These are phyloP conservation scores for Lichtheimia corymbifera DNA, from an alignment of 371 early-diverging fungal species.

Conservation along the genomic window DNA sequence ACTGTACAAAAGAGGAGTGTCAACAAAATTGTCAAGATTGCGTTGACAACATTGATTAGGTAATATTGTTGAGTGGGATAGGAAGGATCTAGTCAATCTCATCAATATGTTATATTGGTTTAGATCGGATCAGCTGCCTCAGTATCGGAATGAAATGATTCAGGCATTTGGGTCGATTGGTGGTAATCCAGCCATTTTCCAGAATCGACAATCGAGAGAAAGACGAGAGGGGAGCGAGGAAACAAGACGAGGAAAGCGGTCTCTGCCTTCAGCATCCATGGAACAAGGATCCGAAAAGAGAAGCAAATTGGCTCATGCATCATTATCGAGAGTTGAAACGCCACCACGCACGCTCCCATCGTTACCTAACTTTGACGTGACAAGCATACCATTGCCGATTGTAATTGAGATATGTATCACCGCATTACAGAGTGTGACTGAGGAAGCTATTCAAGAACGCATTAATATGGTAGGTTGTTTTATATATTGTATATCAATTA, in stretches of 20 bases:
- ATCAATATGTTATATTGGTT: neutral
- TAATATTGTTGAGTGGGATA: constrained; percentile 8
- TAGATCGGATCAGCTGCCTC: constrained; percentile 32
- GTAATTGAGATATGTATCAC: constrained; percentile 43
- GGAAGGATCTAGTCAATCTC: neutral
- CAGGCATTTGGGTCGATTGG: constrained; percentile 37
- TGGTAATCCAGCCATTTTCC: constrained; percentile 47
- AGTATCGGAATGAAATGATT: constrained; percentile 34
- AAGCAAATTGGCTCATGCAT: constrained; percentile 17
- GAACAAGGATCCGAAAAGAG: constrained; percentile 13
- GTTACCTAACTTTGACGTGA: constrained; percentile 38
- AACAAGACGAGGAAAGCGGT: constrained; percentile 11
- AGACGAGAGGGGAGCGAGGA: constrained; percentile 26
- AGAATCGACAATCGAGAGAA: constrained; percentile 19
- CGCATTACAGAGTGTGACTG: constrained; percentile 35
- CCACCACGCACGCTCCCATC: constrained; percentile 8
- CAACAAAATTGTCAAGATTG: constrained; percentile 41
- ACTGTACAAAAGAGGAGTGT: constrained; percentile 43
- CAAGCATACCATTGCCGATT: constrained; percentile 32
- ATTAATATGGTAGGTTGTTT: constrained; percentile 20
- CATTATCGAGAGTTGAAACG: neutral
- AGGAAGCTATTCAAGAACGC: constrained; percentile 32
- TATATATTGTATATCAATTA: neutral
- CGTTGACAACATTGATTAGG: constrained; percentile 47
- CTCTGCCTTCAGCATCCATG: neutral